Conservation (phyloP, 352 stramenopile genomes). For the Halophytophthora batemanensis region DNA sequence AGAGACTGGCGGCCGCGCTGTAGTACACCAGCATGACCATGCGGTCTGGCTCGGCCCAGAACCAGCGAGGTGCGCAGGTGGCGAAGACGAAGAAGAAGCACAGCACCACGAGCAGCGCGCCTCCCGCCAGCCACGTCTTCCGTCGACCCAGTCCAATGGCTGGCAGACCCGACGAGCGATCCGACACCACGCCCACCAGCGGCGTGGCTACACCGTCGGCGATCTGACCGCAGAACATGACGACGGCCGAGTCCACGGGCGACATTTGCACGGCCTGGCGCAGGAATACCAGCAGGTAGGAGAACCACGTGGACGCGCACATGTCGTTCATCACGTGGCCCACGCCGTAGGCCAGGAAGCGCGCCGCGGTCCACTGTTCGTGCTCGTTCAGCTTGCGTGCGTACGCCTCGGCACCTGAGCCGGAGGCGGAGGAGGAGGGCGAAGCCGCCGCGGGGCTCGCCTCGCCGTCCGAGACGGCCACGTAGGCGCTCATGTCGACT, state of each 20-base stretch:
- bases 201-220: slow-evolving; percentile 77
- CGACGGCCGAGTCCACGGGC: slow-evolving; percentile 72
- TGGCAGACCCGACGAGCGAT: slow-evolving; percentile 59
- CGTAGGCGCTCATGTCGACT: slow-evolving; percentile 10
- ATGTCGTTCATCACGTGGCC: slow-evolving; percentile 88
- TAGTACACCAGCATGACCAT: slow-evolving; percentile 72
- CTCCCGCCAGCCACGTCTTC: slow-evolving; percentile 75
- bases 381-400: slow-evolving; percentile 4
- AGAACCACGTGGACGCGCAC: slow-evolving; percentile 88
- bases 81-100: slow-evolving; percentile 88
- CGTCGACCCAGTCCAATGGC: slow-evolving; percentile 62
- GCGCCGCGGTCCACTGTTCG: slow-evolving; percentile 45
- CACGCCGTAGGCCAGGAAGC: slow-evolving; percentile 74
- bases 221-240: slow-evolving; percentile 87
- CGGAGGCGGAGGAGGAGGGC: not conserved
- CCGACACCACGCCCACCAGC: slow-evolving; percentile 74
- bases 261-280: slow-evolving; percentile 57
- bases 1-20: slow-evolving; percentile 68
- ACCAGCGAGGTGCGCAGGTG: slow-evolving; percentile 54
- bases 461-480: slow-evolving; percentile 11
- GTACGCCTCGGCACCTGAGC: not conserved
- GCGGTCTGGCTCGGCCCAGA: slow-evolving; percentile 50
- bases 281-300: slow-evolving; percentile 83
- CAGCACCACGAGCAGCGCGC: slow-evolving; percentile 66
- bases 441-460: not conserved